Conservation (phyloP, 2,329 filamentous ascomycete species). For the Emergomyces orientalis region DNA sequence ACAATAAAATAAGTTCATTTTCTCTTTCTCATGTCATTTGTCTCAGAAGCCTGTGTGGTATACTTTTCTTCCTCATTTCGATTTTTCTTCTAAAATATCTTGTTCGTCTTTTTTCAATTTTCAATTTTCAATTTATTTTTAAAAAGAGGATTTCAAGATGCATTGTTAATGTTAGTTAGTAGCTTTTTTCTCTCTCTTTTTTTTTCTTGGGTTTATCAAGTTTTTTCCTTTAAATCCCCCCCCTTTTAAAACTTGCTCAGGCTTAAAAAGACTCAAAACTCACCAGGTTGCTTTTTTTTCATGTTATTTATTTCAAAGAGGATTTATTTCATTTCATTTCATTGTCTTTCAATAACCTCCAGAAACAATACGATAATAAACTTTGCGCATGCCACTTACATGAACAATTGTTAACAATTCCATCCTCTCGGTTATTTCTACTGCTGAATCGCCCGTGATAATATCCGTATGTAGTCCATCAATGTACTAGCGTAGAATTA, state of each 20-base stretch:
- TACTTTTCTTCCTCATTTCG: neutral
- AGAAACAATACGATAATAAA: neutral
- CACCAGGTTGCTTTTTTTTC: neutral
- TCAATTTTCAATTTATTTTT: neutral
- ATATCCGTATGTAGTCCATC: too few relatives aligned
- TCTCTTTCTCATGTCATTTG: too few relatives aligned
- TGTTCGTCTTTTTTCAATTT: neutral
- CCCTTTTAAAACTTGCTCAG: neutral
- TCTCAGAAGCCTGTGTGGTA: neutral
- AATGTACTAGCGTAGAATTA: neutral
- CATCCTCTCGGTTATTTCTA: too few relatives aligned
- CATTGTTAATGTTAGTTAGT: neutral
- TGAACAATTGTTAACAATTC: neutral
- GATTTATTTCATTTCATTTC: neutral
- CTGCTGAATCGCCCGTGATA: too few relatives aligned
- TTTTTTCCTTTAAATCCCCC: too few relatives aligned
- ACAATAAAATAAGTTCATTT: neutral
- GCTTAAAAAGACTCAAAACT: neutral
- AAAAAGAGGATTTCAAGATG: neutral
- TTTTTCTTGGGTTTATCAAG: neutral
- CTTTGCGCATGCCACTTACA: too few relatives aligned
- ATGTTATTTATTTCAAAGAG: neutral
- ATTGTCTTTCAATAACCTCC: neutral
- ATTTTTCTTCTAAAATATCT: neutral
- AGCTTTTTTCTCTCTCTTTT: neutral